Percentiles rank a stretch among this genome's conserved stretches.
These are phyloP conservation scores for Epithele typhae DNA, from an alignment of 768 basidiomycete genomes.

Conservation along the genomic window DNA sequence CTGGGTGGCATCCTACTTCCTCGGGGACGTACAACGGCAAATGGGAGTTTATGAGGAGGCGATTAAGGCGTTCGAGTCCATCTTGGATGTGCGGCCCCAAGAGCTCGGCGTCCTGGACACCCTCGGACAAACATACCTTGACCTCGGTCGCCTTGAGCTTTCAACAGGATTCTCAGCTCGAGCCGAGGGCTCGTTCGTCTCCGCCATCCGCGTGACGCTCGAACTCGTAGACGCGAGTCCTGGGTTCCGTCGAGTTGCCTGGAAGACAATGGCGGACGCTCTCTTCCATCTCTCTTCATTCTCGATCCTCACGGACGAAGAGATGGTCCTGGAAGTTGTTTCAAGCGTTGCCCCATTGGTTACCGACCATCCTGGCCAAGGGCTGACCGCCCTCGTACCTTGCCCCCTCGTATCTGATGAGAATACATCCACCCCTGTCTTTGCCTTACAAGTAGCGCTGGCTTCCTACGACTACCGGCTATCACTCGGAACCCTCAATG, in stretches of 20 bases:
- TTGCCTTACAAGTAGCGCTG: slow-evolving; percentile 48
- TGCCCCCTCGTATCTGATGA: slow-evolving; percentile 19
- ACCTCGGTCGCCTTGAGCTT: slow-evolving; percentile 62
- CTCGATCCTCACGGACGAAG: slow-evolving; percentile 44
- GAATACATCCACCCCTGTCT: slow-evolving; percentile 22
- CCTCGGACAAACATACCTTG: slow-evolving; percentile 67
- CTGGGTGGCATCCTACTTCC: slow-evolving; percentile 82
- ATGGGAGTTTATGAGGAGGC: slow-evolving; percentile 75
- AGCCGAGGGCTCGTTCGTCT: slow-evolving; percentile 67
- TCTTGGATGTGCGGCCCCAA: slow-evolving; percentile 50
- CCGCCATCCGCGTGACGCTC: slow-evolving; percentile 51
- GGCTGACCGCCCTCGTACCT: slow-evolving; percentile 38
- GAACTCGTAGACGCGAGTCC: slow-evolving; percentile 45
- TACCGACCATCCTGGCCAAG: slow-evolving; percentile 35
- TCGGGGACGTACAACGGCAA: slow-evolving; percentile 79
- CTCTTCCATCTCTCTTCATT: slow-evolving; percentile 59
- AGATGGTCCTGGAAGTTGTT: slow-evolving; percentile 32
- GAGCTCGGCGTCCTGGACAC: slow-evolving; percentile 73
- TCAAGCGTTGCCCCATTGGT: slow-evolving; percentile 34
- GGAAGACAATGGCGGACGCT: slow-evolving; percentile 84
- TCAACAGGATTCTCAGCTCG: slow-evolving; percentile 68
- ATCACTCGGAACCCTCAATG: slow-evolving; percentile 50
- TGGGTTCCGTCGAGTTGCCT: slow-evolving; percentile 67
- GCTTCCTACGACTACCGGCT: slow-evolving; percentile 60
- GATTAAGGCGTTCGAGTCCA: slow-evolving; percentile 54